A percentile compares a stretch with the other conserved stretches of the same genome.
Evolutionary conservation across 2,329 filamentous ascomycete genomes (phyloP).

Genomic region (Lasiodiplodia sp.): DNA sequence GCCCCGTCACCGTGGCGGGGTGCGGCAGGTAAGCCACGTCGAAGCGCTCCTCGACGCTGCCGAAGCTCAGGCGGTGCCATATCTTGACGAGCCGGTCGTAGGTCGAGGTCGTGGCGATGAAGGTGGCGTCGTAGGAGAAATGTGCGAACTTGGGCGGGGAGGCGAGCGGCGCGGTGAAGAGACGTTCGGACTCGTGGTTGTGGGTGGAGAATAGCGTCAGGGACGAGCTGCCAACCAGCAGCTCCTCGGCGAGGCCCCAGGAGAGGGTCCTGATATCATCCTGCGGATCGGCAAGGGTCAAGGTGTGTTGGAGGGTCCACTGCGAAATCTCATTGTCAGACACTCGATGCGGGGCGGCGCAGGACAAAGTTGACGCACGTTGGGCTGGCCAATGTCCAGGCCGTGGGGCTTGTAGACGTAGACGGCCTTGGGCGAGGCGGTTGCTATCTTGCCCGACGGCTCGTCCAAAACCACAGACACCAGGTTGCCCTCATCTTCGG

Average conservation of each 20-base stretch:
- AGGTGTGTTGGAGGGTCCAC: constrained; percentile 70
- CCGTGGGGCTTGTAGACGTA: constrained; percentile 82
- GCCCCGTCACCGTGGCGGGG: constrained; percentile 76
- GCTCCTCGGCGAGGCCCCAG: constrained; percentile 86
- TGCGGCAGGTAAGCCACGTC: constrained; percentile 92
- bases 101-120: constrained; percentile 81
- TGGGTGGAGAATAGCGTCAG: constrained; percentile 73
- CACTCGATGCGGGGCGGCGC: constrained; percentile 18
- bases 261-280: constrained; percentile 70
- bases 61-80: constrained; percentile 88
- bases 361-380: constrained; percentile 61
- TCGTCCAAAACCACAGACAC: constrained; percentile 84
- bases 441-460: constrained; percentile 82
- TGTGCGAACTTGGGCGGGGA: constrained; percentile 75
- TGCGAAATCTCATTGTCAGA: constrained; percentile 35
- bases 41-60: constrained; percentile 82
- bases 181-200: constrained; percentile 59
- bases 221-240: constrained; percentile 75
- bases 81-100: constrained; percentile 89
- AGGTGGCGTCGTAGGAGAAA: constrained; percentile 85
- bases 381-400: constrained; percentile 73
- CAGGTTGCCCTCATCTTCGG: constrained; percentile 73
- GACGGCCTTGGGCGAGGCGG: constrained; percentile 70
- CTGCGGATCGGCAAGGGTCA: constrained; percentile 55
- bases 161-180: constrained; percentile 80